Percentiles rank a stretch among this genome's conserved stretches.
Evolutionary conservation across 768 basidiomycete genomes (phyloP).

Genomic region (Lactifluus pinguis): DNA sequence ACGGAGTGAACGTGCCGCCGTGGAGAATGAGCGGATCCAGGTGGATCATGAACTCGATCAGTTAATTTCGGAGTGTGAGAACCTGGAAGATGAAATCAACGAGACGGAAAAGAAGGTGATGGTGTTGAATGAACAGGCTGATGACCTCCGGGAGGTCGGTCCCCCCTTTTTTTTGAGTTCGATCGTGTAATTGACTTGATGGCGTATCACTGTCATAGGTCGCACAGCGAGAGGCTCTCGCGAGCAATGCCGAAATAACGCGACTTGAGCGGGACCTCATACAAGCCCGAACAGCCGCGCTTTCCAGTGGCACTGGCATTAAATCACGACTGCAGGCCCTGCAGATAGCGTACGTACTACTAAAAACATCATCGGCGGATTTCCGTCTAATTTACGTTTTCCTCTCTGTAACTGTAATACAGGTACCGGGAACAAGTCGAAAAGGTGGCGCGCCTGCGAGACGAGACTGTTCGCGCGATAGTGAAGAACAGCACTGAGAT

Average conservation of each 20-base stretch:
- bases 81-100: constrained; percentile 66
- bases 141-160: constrained; percentile 72
- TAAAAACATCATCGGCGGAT: neutral
- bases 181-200: neutral
- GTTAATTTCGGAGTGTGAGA: constrained; percentile 67
- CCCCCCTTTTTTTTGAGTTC: neutral
- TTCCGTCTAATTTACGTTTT: constrained; percentile 2
- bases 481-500: constrained; percentile 82
- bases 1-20: constrained; percentile 53
- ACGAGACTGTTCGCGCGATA: constrained; percentile 73
- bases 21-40: constrained; percentile 72
- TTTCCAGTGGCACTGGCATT: constrained; percentile 75
- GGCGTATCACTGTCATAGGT: constrained; percentile 36
- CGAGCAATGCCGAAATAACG: constrained; percentile 55
- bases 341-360: constrained; percentile 56
- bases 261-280: constrained; percentile 65
- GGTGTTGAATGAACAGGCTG: constrained; percentile 63
- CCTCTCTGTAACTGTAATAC: neutral
- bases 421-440: constrained; percentile 77
- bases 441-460: constrained; percentile 62
- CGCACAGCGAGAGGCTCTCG: constrained; percentile 63
- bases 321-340: constrained; percentile 68
- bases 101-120: constrained; percentile 68
- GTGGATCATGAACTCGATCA: constrained; percentile 81
- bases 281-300: constrained; percentile 64